These are phyloP conservation scores for Geotrichum klebahnii DNA, from an alignment of 1,139 yeast species.

Conservation along the genomic window DNA sequence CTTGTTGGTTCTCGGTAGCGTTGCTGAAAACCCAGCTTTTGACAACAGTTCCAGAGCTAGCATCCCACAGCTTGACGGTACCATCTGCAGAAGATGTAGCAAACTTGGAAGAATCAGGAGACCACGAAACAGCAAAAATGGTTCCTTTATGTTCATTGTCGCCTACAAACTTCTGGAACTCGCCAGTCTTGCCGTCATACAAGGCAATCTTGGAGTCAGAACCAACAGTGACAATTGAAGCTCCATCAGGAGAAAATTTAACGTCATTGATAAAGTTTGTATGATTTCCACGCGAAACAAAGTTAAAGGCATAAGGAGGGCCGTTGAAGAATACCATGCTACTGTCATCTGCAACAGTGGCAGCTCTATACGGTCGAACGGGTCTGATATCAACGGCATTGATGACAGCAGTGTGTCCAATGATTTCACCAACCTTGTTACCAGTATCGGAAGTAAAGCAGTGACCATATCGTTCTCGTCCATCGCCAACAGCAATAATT, in stretches of 20 bases:
- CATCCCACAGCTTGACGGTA: slow-evolving; percentile 62
- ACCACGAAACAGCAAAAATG: slow-evolving; percentile 73
- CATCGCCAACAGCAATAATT: slow-evolving; percentile 91
- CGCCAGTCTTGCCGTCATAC: slow-evolving; percentile 89
- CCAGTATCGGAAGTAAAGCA: slow-evolving; percentile 94
- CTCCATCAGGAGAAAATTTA: slow-evolving; percentile 68
- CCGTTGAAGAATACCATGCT: slow-evolving; percentile 83
- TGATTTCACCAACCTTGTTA: slow-evolving; percentile 89
- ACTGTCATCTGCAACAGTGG: slow-evolving; percentile 86
- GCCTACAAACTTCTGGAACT: slow-evolving; percentile 50
- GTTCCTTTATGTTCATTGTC: slow-evolving; percentile 65
- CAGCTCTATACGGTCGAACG: slow-evolving; percentile 90
- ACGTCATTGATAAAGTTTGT: slow-evolving; percentile 77
- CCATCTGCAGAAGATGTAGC: slow-evolving; percentile 86
- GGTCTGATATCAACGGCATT: slow-evolving; percentile 83
- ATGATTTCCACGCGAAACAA: slow-evolving; percentile 70
- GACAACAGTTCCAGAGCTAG: slow-evolving; percentile 32
- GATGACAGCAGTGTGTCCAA: slow-evolving; percentile 85
- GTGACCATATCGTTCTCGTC: slow-evolving; percentile 87
- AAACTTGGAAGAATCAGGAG: slow-evolving; percentile 50
- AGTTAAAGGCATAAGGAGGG: slow-evolving; percentile 85
- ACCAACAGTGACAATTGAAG: slow-evolving; percentile 73
- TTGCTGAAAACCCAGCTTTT: slow-evolving; percentile 34
- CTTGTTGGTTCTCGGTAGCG: slow-evolving; percentile 60
- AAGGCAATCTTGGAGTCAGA: slow-evolving; percentile 73